Evolutionary conservation across 2,329 filamentous ascomycete species (phyloP).

Genomic region (Peltaster fructicola): DNA sequence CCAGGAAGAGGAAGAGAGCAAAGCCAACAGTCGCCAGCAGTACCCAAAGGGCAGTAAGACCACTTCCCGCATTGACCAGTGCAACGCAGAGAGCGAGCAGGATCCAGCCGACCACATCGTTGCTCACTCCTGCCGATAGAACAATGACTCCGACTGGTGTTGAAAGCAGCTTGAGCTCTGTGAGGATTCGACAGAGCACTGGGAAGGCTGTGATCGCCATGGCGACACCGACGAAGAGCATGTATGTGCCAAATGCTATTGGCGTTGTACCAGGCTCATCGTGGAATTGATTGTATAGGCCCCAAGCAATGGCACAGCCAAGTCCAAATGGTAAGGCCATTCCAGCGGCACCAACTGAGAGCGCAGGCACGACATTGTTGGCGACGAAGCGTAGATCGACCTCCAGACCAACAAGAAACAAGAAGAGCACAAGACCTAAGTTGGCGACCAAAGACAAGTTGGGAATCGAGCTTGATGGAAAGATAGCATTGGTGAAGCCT

Average conservation of each 20-base stretch:
- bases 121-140: constrained; percentile 77
- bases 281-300: constrained; percentile 58
- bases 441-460: constrained; percentile 64
- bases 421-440: constrained; percentile 63
- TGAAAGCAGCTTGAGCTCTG: constrained; percentile 68
- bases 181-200: constrained; percentile 82
- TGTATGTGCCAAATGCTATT: constrained; percentile 43
- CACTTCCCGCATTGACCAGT: constrained; percentile 71
- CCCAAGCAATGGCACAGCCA: constrained; percentile 64
- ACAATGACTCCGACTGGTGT: constrained; percentile 78
- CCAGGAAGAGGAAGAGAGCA: constrained; percentile 55
- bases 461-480: constrained; percentile 57
- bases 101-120: constrained; percentile 85
- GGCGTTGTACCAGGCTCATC: constrained; percentile 36
- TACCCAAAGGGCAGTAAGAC: constrained; percentile 70
- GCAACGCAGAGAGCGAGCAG: constrained; percentile 84
- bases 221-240: constrained; percentile 79
- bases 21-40: constrained; percentile 60
- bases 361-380: constrained; percentile 63
- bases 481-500: constrained; percentile 58
- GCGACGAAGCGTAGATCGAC: constrained; percentile 63
- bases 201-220: constrained; percentile 84
- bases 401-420: constrained; percentile 78
- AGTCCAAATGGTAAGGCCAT: constrained; percentile 72
- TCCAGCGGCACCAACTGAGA: constrained; percentile 60